Conservation (phyloP, 805 yeast genomes). For the Ogataea pilisensis region DNA sequence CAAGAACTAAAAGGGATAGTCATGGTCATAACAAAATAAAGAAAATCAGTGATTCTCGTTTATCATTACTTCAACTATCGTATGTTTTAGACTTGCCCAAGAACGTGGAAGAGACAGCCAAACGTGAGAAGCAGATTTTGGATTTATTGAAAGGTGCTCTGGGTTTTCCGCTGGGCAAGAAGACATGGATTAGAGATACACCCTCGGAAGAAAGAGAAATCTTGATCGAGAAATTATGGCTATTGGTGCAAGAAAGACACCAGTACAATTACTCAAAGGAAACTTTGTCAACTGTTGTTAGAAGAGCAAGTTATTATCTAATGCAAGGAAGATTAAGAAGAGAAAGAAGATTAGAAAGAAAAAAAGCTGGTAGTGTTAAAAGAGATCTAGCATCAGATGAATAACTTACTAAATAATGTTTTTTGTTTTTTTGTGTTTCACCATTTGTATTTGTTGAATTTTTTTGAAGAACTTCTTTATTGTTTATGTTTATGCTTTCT, state of each 20-base stretch:
- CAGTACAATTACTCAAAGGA: constrained; percentile 49
- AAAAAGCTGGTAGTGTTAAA: constrained; percentile 15
- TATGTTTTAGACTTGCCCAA: constrained; percentile 45
- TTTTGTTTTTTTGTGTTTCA: too few species aligned
- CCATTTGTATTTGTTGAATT: too few species aligned
- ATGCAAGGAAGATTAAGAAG: constrained; percentile 76
- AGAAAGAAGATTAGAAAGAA: constrained; percentile 51
- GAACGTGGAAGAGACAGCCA: constrained; percentile 50
- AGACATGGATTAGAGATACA: constrained; percentile 85
- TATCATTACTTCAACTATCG: constrained; percentile 54
- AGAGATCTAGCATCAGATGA: not conserved
- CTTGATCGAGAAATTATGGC: constrained; percentile 46
- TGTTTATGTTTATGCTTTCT: too few species aligned
- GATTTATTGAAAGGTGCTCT: constrained; percentile 51
- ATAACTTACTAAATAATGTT: not conserved
- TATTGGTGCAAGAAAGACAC: constrained; percentile 43
- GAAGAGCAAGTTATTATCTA: constrained; percentile 75
- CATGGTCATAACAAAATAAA: constrained; percentile 18
- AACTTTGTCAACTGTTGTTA: constrained; percentile 64
- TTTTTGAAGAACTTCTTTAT: too few species aligned
- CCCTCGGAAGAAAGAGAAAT: constrained; percentile 45
- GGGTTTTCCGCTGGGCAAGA: constrained; percentile 69
- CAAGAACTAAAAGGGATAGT: too few species aligned
- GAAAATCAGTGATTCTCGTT: constrained; percentile 43
- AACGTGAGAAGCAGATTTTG: constrained; percentile 50